Evolutionary conservation across 2,329 filamentous ascomycete genomes (phyloP).

Genomic region (Plectosphaerella plurivora): DNA sequence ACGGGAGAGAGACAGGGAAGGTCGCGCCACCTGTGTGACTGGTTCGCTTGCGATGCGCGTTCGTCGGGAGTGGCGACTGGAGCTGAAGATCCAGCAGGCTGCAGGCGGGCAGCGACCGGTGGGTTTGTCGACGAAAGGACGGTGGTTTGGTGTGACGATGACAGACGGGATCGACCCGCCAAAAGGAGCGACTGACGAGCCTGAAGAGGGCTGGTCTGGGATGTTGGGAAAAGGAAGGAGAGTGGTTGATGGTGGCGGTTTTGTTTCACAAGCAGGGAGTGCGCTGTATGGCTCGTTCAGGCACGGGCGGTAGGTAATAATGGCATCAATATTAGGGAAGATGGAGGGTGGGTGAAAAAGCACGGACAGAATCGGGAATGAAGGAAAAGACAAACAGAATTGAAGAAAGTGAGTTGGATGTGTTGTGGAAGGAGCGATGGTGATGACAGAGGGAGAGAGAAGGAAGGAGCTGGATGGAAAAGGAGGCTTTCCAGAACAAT

Average conservation of each 20-base stretch:
- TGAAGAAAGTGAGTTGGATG: too few relatives aligned
- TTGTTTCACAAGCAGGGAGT: not conserved
- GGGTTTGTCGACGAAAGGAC: not conserved
- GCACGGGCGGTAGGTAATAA: too few relatives aligned
- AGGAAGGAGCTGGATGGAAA: not conserved
- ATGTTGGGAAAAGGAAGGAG: not conserved
- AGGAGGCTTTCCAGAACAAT: not conserved
- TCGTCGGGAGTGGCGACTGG: too few relatives aligned
- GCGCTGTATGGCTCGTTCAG: too few relatives aligned
- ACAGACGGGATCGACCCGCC: not conserved
- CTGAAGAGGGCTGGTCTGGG: not conserved
- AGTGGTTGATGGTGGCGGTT: not conserved
- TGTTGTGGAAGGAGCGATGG: not conserved
- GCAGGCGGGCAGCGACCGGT: not conserved
- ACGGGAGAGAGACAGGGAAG: too few relatives aligned
- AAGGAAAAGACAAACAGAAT: too few relatives aligned
- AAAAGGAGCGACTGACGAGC: not conserved
- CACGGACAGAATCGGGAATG: too few relatives aligned
- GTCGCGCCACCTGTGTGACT: too few relatives aligned
- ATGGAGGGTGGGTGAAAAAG: too few relatives aligned
- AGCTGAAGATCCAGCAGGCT: too few relatives aligned
- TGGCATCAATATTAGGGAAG: too few relatives aligned
- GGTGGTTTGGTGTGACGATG: not conserved
- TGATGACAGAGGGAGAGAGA: not conserved
- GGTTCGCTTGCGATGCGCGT: too few relatives aligned